Evolutionary conservation across 768 basidiomycete species (phyloP).

Genomic region (Strobilomyces dryophilus): DNA sequence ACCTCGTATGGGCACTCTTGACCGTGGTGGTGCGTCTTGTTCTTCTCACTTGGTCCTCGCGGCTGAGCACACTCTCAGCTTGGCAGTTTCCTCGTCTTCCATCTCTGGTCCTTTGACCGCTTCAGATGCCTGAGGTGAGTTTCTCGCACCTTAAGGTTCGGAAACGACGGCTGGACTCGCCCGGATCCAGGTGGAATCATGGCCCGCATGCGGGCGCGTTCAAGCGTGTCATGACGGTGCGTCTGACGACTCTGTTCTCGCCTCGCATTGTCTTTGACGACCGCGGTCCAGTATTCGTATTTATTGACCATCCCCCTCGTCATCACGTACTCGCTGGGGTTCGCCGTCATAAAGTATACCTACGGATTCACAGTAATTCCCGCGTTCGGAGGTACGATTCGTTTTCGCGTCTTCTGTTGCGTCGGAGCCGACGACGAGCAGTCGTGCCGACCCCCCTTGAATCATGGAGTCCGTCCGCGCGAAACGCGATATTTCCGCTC

Average conservation of each 20-base stretch:
- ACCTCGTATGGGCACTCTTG: constrained; percentile 61
- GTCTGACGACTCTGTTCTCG: constrained; percentile 14
- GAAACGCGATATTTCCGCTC: constrained; percentile 58
- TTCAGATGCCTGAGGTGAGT: constrained; percentile 69
- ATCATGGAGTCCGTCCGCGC: constrained; percentile 48
- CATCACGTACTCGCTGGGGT: constrained; percentile 55
- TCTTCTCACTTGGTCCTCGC: not conserved
- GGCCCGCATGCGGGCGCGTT: constrained; percentile 69
- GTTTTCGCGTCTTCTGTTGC: no score
- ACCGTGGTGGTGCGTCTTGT: constrained; percentile 39
- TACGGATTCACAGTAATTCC: constrained; percentile 56
- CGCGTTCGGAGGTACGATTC: constrained; percentile 36
- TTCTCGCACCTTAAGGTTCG: not conserved
- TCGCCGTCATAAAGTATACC: constrained; percentile 66
- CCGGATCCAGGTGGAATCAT: constrained; percentile 61
- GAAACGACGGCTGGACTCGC: not conserved
- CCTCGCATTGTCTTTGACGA: not conserved
- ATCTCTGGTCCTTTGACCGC: constrained; percentile 76
- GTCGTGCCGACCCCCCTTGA: constrained; percentile 64
- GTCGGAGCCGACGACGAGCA: constrained; percentile 21
- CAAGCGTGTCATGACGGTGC: constrained; percentile 81
- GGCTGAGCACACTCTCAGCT: constrained; percentile 22
- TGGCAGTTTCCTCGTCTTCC: constrained; percentile 59
- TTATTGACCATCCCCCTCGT: constrained; percentile 59
- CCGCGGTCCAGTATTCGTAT: constrained; percentile 61